Base-by-base conservation (phyloP, 2,329 filamentous ascomycete genomes). In the Aspergillus amoenus region DNA sequence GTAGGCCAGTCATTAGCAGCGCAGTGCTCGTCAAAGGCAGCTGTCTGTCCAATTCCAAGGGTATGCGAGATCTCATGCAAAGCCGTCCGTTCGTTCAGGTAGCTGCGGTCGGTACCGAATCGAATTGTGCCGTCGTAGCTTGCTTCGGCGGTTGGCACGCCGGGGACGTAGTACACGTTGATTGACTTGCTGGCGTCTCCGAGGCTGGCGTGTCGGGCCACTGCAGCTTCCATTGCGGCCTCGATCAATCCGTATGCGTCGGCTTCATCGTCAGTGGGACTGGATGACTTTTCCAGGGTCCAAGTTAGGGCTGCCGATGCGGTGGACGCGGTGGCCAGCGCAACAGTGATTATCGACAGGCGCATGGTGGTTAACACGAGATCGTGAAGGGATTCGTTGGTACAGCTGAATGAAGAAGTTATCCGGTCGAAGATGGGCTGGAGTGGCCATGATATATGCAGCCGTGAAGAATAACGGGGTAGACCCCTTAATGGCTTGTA, bases 21-120 rank as follows among this genome's bases (percentile, higher is more conserved):
- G 18, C 55, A 57, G 5, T 34, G 39, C 34, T 37, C 12, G 12
- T 53, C 49, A 30, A 57, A 57, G 2, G 49, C 43, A 9, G 11
- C 17, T 1, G 55, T 57, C 55, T 57, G 55, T 8, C 55, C 55
- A n/a, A 57, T 44, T 1, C 55, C 55, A 11, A 57, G 50, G 11
- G 55, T 57, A n/a, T 57, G 55, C 39, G 55, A 53, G 3, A 57
- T 53, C 27, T 57, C 55, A 7, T 57, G 55, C 34, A 57, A 49
- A 4, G 55, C 55, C 30, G 55, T 53, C 2, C 55, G 55, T 39
- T 57, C 55, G 13, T 37, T 57, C 39, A 53, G 52, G 22, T 53
- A 57, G 27, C 15, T 21, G 55, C 43, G 49, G 21, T 53, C 27
- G 22, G 18, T 41, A 13, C 55, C 55, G 49, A 57, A 57, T 13